Evolutionary conservation across 2,329 filamentous ascomycete genomes (phyloP).

Genomic region (Exophiala phaeomuriformis): DNA sequence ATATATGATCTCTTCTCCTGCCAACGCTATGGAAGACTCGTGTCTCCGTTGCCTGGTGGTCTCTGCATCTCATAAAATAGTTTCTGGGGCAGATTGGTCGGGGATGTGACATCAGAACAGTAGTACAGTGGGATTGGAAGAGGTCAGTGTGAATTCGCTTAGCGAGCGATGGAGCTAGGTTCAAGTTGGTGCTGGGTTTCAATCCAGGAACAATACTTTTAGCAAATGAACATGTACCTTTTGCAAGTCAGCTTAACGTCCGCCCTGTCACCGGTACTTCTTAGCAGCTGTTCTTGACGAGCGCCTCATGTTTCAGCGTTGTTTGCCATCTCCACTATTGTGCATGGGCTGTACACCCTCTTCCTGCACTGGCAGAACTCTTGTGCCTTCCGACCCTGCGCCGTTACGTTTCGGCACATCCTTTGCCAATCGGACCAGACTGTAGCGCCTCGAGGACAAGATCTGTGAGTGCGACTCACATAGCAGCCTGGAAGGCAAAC

Average conservation of each 20-base stretch:
- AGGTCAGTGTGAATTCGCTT: neutral
- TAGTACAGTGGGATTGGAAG: neutral
- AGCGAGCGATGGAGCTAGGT: neutral
- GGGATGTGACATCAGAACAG: no score
- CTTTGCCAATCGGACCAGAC: neutral
- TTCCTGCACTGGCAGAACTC: neutral
- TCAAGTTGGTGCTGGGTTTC: neutral
- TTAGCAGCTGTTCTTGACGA: neutral
- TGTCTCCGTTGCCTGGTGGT: no score
- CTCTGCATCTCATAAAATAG: no score
- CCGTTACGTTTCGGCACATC: neutral
- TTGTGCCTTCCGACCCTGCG: neutral
- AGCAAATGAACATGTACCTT: neutral
- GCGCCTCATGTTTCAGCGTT: constrained; percentile 11
- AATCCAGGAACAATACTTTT: neutral
- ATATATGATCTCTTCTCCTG: no score
- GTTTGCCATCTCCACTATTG: constrained; percentile 7
- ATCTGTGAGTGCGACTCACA: neutral
- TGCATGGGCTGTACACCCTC: constrained; percentile 1
- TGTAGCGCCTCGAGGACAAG: neutral
- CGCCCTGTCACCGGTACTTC: neutral
- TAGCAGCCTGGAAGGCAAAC: neutral
- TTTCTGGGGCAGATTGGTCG: no score
- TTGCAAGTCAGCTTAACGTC: neutral
- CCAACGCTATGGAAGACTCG: no score